Evolutionary conservation across 2,329 filamentous ascomycete species (phyloP).

Genomic region (Nemania diffusa): DNA sequence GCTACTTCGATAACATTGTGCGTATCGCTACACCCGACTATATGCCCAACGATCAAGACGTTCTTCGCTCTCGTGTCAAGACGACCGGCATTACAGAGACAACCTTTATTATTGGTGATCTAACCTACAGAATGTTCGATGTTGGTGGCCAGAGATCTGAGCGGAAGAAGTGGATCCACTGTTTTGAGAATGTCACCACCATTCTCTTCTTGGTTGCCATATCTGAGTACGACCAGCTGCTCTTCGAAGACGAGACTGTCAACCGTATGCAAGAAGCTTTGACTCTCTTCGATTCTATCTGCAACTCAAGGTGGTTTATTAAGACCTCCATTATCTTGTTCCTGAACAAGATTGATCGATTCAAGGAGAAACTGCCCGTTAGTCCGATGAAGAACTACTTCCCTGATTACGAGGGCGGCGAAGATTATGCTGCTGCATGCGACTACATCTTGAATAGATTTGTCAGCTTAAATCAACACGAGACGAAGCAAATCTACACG

Average conservation of each 20-base stretch:
- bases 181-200: conserved; percentile 97
- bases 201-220: conserved; percentile 97
- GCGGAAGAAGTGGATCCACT: conserved; percentile 99
- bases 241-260: conserved; percentile 96
- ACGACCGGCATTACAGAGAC: conserved; percentile 98
- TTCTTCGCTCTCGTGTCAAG: conserved; percentile 95
- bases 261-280: conserved; percentile 93
- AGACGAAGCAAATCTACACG: conserved; percentile 99
- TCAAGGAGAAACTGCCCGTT: conserved; percentile 84
- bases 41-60: conserved; percentile 94
- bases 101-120: conserved; percentile 91
- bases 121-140: conserved; percentile 98
- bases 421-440: conserved; percentile 94
- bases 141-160: conserved; percentile 95
- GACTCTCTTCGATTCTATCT: conserved; percentile 87
- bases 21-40: conserved; percentile 92
- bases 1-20: conserved; percentile 95
- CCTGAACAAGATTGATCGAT: conserved; percentile 88
- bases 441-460: conserved; percentile 99
- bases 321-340: conserved; percentile 90
- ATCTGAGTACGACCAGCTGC: conserved; percentile 94
- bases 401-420: conserved; percentile 91
- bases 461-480: conserved; percentile 97
- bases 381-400: conserved; percentile 92
- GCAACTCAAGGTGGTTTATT: conserved; percentile 90